Percentiles rank a stretch among this genome's conserved stretches.
Evolutionary conservation across 768 basidiomycete genomes (phyloP).

Genomic region (Clavulina sp.): DNA sequence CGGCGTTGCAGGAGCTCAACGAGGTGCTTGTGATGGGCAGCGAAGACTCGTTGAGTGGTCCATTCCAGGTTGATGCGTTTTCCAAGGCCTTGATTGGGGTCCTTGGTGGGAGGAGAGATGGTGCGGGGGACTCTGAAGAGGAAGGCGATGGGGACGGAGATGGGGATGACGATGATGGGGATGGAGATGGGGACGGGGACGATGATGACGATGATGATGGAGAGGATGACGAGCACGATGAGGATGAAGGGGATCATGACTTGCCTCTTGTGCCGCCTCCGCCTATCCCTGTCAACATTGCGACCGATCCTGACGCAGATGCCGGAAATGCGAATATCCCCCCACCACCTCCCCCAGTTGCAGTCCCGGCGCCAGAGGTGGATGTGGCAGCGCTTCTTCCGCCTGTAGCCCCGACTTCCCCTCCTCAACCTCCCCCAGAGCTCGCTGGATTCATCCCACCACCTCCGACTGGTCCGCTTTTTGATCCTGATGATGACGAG

Average conservation of each 20-base stretch:
- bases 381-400: too few species aligned
- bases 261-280: too few species aligned
- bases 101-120: constrained; percentile 41
- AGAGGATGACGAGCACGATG: constrained; percentile 60
- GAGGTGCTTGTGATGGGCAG: constrained; percentile 92
- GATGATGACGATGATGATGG: constrained; percentile 54
- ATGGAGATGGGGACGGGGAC: constrained; percentile 10
- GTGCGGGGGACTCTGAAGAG: too few species aligned
- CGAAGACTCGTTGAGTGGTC: constrained; percentile 89
- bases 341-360: too few species aligned
- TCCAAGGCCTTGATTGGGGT: constrained; percentile 85
- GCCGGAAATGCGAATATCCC: too few species aligned
- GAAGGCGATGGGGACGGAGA: constrained; percentile 9
- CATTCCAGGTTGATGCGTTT: constrained; percentile 87
- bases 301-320: constrained; percentile 8
- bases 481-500: too few species aligned
- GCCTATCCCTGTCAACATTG: too few species aligned
- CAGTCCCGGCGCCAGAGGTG: neutral
- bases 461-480: too few species aligned
- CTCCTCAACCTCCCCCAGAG: too few species aligned
- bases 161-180: constrained; percentile 14
- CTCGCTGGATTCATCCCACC: too few species aligned
- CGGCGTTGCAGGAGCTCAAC: constrained; percentile 86
- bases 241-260: constrained; percentile 48
- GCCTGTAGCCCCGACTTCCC: too few species aligned